phyloP scores from a whole-genome alignment of 306 rosid genomes.

The Begonia masoniana region DNA sequence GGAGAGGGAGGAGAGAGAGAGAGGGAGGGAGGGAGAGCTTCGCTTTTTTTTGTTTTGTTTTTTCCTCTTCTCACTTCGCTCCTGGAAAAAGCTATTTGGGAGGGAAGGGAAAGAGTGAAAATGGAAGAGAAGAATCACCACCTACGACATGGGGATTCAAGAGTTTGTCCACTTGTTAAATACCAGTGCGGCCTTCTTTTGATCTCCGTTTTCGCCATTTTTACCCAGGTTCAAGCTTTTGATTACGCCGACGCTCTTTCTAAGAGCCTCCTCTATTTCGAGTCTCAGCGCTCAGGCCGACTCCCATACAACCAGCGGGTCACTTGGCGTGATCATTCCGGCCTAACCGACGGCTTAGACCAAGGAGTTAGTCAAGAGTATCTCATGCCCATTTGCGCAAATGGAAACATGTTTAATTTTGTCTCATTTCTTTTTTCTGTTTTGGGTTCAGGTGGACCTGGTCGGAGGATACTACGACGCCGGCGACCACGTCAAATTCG shows the following conservation, averaged over 20 bases:
- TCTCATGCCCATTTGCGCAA: neutral
- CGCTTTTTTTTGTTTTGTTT: slow-evolving; percentile 1
- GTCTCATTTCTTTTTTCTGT: neutral
- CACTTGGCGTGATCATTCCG: slow-evolving; percentile 81
- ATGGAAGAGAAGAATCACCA: slow-evolving; percentile 20
- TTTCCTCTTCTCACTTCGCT: slow-evolving; percentile 29
- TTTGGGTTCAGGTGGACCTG: slow-evolving; percentile 55
- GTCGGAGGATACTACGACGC: slow-evolving; percentile 93
- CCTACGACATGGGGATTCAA: neutral
- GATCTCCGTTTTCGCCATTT: neutral
- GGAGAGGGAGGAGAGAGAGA: neutral
- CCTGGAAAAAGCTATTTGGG: slow-evolving; percentile 24
- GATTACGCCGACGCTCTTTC: slow-evolving; percentile 54
- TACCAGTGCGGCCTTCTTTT: neutral
- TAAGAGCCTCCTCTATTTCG: slow-evolving; percentile 65
- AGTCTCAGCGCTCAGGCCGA: slow-evolving; percentile 79
- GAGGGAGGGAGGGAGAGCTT: slow-evolving; percentile 1
- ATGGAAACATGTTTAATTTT: neutral
- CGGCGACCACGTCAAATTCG: slow-evolving; percentile 81
- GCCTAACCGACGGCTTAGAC: slow-evolving; percentile 65
- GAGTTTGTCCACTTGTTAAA: neutral
- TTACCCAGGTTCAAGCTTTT: slow-evolving; percentile 14
- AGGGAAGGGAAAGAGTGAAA: slow-evolving; percentile 29
- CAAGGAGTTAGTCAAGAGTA: slow-evolving; percentile 37
- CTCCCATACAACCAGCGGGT: slow-evolving; percentile 67